Base-by-base conservation (phyloP, 2,329 filamentous ascomycete genomes). In the Venturia effusa region DNA sequence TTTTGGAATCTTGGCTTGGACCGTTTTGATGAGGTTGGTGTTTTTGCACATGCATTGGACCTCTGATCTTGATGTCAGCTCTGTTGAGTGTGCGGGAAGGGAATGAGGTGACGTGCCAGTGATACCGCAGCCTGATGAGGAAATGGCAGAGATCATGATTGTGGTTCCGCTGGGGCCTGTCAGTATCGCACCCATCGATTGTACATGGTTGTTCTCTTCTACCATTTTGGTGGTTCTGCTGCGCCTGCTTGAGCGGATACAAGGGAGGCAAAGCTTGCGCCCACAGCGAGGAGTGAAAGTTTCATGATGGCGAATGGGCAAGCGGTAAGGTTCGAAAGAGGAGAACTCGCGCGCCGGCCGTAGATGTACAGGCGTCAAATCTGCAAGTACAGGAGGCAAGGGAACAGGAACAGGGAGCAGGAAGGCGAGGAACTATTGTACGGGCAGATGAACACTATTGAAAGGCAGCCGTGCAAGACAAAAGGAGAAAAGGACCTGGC, bases 1-100 rank as follows among this genome's bases (percentile, higher is more conserved):
- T 24, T 60, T 60, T 15, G 59, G 59, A 8, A 60, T 40, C 40
- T 43, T 43, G 4, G 30, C 13, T 22, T 60, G 30, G 4, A 43
- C 59, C 13, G 34, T 32, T 24, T 60, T 60, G 27, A 60, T 40
- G 37, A 60, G 34, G 59, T 27, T 43, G 22, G 34, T 40, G 59
- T 60, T 60, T 37, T 60, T 60, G 37, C 59, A 60, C 34, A 60
- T 60, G 59, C 59, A 60, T 60, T 32, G 15, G 24, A 43, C 59
- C 19, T 60, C 59, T 60, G 40, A 15, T 40, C 4, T 15, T 11
- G 7, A 8, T 27, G 40, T 40, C 43, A 40, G 27, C n/a, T 17
- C 24, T 41, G 24, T 60, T 40, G 32, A 24, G 2, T 19, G 11
- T 30, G 54, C 11, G 11, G 27, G 13, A 15, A 41, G 34, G 22